Evolutionary conservation across 2,329 filamentous ascomycete genomes (phyloP).

Genomic region (Bipolaris victoriae): DNA sequence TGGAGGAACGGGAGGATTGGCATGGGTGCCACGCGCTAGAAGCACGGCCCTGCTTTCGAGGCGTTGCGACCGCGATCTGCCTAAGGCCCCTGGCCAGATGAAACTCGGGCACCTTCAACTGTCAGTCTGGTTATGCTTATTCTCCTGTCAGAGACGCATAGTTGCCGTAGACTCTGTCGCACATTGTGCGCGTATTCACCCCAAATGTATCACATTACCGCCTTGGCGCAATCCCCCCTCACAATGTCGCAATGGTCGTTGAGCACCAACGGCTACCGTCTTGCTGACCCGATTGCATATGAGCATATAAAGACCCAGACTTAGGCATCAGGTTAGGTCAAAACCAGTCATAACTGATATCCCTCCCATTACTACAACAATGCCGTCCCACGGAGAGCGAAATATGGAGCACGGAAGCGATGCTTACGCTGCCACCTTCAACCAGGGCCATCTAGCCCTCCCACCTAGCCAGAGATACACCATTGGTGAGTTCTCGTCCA

Average conservation of each 20-base stretch:
- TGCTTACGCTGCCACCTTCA: constrained; percentile 65
- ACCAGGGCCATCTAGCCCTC: constrained; percentile 68
- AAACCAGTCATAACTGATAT: neutral
- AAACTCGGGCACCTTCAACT: constrained; percentile 1
- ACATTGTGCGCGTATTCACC: constrained; percentile 8
- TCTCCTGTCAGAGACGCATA: neutral
- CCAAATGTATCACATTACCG: constrained; percentile 9
- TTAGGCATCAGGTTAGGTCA: neutral
- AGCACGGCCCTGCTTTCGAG: constrained; percentile 4
- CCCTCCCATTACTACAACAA: constrained; percentile 20
- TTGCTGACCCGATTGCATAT: neutral
- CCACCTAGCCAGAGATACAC: constrained; percentile 74
- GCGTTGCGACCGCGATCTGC: constrained; percentile 6
- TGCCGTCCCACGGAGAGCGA: constrained; percentile 58
- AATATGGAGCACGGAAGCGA: constrained; percentile 65
- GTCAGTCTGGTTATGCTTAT: constrained; percentile 1
- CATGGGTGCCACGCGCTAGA: constrained; percentile 9
- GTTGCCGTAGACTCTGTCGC: constrained; percentile 12
- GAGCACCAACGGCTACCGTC: neutral
- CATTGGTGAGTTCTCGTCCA: constrained; percentile 56
- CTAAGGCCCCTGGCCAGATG: constrained; percentile 2
- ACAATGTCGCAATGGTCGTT: neutral
- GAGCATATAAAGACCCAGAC: constrained; percentile 6
- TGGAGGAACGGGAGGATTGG: neutral
- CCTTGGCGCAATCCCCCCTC: constrained; percentile 5